Evolutionary conservation across 441 rosid species (phyloP).

Genomic region (Aquilaria agallochum): DNA sequence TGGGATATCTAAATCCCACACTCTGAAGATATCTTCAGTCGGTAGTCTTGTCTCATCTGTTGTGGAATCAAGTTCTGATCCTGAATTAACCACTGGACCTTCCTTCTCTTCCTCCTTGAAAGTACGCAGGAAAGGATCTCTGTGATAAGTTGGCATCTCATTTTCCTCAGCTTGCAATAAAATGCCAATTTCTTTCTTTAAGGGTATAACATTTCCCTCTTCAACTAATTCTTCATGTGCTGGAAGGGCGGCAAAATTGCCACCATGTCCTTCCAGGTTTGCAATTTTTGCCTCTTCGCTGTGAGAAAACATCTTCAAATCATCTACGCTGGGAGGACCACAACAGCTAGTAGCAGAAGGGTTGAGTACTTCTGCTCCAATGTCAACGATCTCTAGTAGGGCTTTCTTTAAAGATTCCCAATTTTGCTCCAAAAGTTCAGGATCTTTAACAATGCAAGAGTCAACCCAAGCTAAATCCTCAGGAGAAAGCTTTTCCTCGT

Average conservation of each 20-base stretch:
- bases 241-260: constrained; percentile 10
- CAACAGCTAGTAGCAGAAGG: constrained; percentile 16
- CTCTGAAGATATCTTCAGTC: constrained; percentile 50
- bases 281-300: constrained; percentile 18
- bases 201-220: constrained; percentile 8
- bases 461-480: constrained; percentile 81
- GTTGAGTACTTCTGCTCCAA: constrained; percentile 28
- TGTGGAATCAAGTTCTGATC: constrained; percentile 12
- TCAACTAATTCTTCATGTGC: constrained; percentile 19
- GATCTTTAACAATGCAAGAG: constrained; percentile 60
- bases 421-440: constrained; percentile 37
- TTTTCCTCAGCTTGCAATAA: constrained; percentile 19
- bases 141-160: constrained; percentile 20
- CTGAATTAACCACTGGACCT: constrained; percentile 15
- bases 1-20: constrained; percentile 61
- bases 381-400: constrained; percentile 42
- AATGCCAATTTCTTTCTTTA: constrained; percentile 17
- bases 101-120: constrained; percentile 27
- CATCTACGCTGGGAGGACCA: constrained; percentile 17
- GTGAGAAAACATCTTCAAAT: constrained; percentile 21
- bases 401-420: constrained; percentile 63
- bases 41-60: constrained; percentile 20
- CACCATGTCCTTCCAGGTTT: constrained; percentile 9
- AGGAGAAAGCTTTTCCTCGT: constrained; percentile 40
- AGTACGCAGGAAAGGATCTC: constrained; percentile 31